These are phyloP conservation scores for Colletotrichum euphorbiae DNA, from an alignment of 2,329 filamentous ascomycete species.

Conservation along the genomic window DNA sequence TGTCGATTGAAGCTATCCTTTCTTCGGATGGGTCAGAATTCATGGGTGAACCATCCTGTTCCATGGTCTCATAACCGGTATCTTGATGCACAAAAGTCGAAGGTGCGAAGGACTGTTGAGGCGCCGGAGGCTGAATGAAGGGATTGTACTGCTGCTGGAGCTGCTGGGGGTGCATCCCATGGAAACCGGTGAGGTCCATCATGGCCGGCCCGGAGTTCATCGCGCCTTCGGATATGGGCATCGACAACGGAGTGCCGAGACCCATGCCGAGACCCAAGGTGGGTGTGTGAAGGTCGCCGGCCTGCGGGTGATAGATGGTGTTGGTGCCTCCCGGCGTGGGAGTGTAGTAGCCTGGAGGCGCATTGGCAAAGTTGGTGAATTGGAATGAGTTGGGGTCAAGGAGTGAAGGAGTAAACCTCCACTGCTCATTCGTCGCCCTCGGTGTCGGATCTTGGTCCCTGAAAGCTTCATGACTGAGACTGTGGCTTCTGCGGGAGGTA, in stretches of 20 bases:
- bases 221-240: constrained; percentile 75
- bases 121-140: constrained; percentile 72
- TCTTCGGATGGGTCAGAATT: constrained; percentile 64
- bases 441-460: constrained; percentile 85
- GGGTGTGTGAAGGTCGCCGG: constrained; percentile 89
- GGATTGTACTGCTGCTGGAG: constrained; percentile 75
- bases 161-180: constrained; percentile 69
- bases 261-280: constrained; percentile 79
- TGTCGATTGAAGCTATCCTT: constrained; percentile 67
- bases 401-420: constrained; percentile 89
- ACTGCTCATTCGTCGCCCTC: constrained; percentile 81
- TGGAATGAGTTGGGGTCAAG: constrained; percentile 87
- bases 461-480: constrained; percentile 57
- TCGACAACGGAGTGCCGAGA: constrained; percentile 82
- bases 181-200: constrained; percentile 74
- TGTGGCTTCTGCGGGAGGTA: constrained; percentile 57
- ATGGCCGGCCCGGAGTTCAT: constrained; percentile 70
- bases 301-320: constrained; percentile 84
- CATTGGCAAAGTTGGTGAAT: constrained; percentile 83
- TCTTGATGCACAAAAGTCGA: constrained; percentile 85
- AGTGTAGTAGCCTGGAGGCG: constrained; percentile 86
- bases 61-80: constrained; percentile 82
- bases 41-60: constrained; percentile 78
- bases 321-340: constrained; percentile 86
- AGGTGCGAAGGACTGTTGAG: constrained; percentile 75